These are phyloP conservation scores for Stephania japonica DNA, from an alignment of 164 flowering plant species.

Conservation along the genomic window DNA sequence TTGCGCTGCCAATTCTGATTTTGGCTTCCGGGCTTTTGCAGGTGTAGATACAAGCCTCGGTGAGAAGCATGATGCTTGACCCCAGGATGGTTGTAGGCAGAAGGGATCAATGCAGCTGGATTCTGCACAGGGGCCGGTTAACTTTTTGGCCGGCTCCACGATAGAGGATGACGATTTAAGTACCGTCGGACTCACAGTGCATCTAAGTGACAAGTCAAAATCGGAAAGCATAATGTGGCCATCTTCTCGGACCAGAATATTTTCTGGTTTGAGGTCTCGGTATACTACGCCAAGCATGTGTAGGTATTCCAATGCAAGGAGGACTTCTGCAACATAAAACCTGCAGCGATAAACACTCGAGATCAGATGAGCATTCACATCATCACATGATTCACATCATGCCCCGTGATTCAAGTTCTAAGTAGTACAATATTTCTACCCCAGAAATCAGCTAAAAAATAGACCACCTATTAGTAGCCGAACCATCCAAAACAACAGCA, in stretches of 20 bases:
- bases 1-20: slow-evolving; percentile 43
- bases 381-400: too few species aligned
- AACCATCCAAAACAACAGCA: neutral
- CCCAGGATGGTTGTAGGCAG: slow-evolving; percentile 78
- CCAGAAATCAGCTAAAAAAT: neutral
- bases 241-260: slow-evolving; percentile 79
- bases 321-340: slow-evolving; percentile 86
- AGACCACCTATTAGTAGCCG: neutral
- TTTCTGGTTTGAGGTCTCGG: slow-evolving; percentile 89
- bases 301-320: slow-evolving; percentile 82
- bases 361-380: neutral
- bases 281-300: slow-evolving; percentile 95
- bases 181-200: slow-evolving; percentile 58
- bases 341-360: slow-evolving; percentile 29
- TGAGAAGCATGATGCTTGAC: slow-evolving; percentile 65
- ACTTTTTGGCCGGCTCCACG: slow-evolving; percentile 35
- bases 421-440: neutral
- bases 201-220: slow-evolving; percentile 81
- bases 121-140: slow-evolving; percentile 45
- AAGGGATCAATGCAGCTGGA: slow-evolving; percentile 78
- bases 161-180: slow-evolving; percentile 43
- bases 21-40: slow-evolving; percentile 42
- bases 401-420: neutral
- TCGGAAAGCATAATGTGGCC: slow-evolving; percentile 94
- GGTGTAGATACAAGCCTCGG: slow-evolving; percentile 48